phyloP scores from a whole-genome alignment of 345 rosid species.

The Eucalyptus pauciflora region DNA sequence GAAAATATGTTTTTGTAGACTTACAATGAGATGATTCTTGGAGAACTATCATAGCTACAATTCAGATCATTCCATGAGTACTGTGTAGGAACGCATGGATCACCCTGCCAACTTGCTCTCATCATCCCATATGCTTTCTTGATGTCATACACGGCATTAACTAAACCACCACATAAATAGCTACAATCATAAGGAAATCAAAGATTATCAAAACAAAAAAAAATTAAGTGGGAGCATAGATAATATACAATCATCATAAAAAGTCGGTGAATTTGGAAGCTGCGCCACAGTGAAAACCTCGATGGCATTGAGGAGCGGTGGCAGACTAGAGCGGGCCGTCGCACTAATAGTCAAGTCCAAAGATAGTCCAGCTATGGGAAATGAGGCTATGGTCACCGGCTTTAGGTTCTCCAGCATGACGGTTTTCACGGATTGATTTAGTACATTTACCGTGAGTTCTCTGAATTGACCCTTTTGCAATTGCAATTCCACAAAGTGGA shows the following conservation, averaged over 20 bases:
- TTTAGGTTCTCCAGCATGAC: background rate
- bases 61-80: no score
- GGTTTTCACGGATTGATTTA: background rate
- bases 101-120: no score
- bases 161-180: no score
- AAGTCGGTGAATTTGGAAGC: conserved; percentile 1
- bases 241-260: background rate
- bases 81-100: no score
- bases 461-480: background rate
- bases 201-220: no score
- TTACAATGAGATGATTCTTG: no score
- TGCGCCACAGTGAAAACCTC: conserved; percentile 12
- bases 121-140: no score
- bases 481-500: conserved; percentile 8
- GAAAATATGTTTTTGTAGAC: no score
- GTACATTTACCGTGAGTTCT: background rate
- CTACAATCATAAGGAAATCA: no score
- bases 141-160: no score
- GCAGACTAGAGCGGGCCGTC: background rate
- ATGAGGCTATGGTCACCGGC: background rate
- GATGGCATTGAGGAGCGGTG: conserved; percentile 31
- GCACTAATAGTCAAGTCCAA: background rate
- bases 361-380: background rate
- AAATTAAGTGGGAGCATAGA: background rate
- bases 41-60: no score